Evolutionary conservation across 306 rosid species (phyloP).

Genomic region (Glycine latifolia): DNA sequence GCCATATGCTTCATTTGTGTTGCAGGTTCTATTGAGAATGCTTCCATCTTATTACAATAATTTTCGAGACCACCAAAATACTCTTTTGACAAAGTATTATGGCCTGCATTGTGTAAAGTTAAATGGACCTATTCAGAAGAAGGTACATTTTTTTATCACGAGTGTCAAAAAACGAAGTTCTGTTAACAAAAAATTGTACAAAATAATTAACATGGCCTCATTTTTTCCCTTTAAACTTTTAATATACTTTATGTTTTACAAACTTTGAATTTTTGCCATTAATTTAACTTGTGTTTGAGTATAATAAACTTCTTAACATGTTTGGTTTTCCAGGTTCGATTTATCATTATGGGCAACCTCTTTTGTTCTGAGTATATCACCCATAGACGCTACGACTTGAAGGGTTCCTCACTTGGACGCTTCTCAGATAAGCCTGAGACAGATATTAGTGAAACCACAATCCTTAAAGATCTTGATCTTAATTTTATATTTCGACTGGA

Average conservation of each 20-base stretch:
- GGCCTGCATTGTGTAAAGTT: conserved; percentile 92
- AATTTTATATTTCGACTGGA: conserved; percentile 81
- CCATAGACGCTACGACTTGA: conserved; percentile 87
- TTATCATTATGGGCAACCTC: conserved; percentile 94
- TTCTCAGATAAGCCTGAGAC: conserved; percentile 73
- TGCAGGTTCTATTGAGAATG: conserved; percentile 82
- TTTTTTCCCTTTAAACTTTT: background rate
- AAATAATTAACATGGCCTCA: background rate
- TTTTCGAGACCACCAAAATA: conserved; percentile 72
- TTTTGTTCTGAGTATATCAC: conserved; percentile 70
- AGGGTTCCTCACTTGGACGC: conserved; percentile 94
- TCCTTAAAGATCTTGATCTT: conserved; percentile 96
- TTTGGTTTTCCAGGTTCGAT: conserved; percentile 71
- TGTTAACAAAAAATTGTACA: conserved; percentile 6
- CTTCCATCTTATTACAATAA: conserved; percentile 87
- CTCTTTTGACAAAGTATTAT: conserved; percentile 82
- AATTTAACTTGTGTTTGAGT: background rate
- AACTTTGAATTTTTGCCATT: background rate
- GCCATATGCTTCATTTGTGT: conserved; percentile 14
- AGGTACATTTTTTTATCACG: conserved; percentile 57
- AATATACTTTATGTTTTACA: background rate
- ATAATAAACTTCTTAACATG: conserved; percentile 3
- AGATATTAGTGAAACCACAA: conserved; percentile 85
- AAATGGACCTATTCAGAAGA: conserved; percentile 78
- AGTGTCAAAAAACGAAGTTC: background rate